Evolutionary conservation across 2,329 filamentous ascomycete genomes (phyloP).

Genomic region (Didymosphaeria variabile): DNA sequence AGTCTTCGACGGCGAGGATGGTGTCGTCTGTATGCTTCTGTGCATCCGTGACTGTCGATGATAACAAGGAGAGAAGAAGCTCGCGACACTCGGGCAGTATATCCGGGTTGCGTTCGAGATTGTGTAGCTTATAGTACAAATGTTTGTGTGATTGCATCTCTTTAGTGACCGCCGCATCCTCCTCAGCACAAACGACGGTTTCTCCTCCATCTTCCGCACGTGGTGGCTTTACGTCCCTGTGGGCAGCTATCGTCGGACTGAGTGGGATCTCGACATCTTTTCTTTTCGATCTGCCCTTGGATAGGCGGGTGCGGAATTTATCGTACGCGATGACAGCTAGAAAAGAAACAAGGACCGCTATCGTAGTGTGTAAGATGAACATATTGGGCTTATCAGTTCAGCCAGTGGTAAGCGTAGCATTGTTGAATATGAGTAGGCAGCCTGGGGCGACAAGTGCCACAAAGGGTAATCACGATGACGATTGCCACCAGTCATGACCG

Average conservation of each 20-base stretch:
- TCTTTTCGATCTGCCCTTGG: slow-evolving; percentile 24
- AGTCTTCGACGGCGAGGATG: slow-evolving; percentile 46
- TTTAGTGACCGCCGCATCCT: neutral
- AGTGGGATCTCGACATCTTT: slow-evolving; percentile 28
- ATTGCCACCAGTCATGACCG: slow-evolving; percentile 5
- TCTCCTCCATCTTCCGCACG: neutral
- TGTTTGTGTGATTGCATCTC: slow-evolving; percentile 37
- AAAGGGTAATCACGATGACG: slow-evolving; percentile 7
- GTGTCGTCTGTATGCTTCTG: slow-evolving; percentile 21
- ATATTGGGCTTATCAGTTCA: slow-evolving; percentile 16
- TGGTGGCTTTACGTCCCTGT: neutral
- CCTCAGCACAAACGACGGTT: neutral
- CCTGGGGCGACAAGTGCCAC: neutral
- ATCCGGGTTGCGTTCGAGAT: slow-evolving; percentile 50
- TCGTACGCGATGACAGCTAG: slow-evolving; percentile 30
- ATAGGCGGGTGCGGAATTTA: slow-evolving; percentile 21
- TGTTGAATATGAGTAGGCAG: neutral
- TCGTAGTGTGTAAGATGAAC: slow-evolving; percentile 34
- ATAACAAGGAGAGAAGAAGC: slow-evolving; percentile 47
- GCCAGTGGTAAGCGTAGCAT: neutral
- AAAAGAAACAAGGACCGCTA: slow-evolving; percentile 30
- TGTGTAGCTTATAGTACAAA: slow-evolving; percentile 54
- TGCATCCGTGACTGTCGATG: slow-evolving; percentile 41
- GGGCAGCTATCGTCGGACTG: slow-evolving; percentile 19
- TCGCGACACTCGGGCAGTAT: slow-evolving; percentile 46